Base-by-base conservation (phyloP, 345 rosid species). In the Hypericum perforatum region DNA sequence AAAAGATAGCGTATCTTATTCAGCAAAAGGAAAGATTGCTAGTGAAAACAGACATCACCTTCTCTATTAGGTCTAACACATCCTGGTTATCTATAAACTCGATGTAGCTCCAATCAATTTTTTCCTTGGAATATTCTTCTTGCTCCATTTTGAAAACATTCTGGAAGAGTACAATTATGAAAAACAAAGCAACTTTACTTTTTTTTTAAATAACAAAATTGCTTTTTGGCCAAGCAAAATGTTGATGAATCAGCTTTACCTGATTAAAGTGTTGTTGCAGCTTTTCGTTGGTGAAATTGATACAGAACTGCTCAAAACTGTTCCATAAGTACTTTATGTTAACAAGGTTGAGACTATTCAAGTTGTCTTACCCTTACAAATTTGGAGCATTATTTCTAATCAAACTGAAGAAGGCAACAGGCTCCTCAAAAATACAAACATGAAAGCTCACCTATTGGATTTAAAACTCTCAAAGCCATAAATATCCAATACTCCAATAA, bases 61-160 rank as follows among this genome's bases (percentile, higher is more conserved):
- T 52, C 55, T 52, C 55, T 36, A 52, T 52, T 41, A 52, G 55
- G 14, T 52, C 55, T 42, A 52, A 52, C 6, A 52, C 55, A 37
- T 52, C 55, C 55, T 52, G 55, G 41, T 52, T 52, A 52, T 52
- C 55, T 6, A 52, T 16, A 52, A 52, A 52, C 41, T 52, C 55
- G n/a, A 52, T 52, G 55, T 52, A 52, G 39, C 55, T 52, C 55
- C 55, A 52, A 16, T 52, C 13, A 9, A 52, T 52, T 41, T 36
- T 42, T 38, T 52, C 55, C 38, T 52, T 52, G 14, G 55, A 36
- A 52, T 52, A 52, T 41, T 52, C 55, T 52, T 52, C 55, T 16
- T 52, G 55, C 41, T 52, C 55, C 55, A 52, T 52, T 52, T 52
- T 52, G 41, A 52, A 52, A 40, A 52, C 55, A 52, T 52, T 40